A percentile compares a stretch with the other conserved stretches of the same genome.
Conservation (phyloP, 2,329 filamentous ascomycete species). For the Dothidotthia symphoricarpi region DNA sequence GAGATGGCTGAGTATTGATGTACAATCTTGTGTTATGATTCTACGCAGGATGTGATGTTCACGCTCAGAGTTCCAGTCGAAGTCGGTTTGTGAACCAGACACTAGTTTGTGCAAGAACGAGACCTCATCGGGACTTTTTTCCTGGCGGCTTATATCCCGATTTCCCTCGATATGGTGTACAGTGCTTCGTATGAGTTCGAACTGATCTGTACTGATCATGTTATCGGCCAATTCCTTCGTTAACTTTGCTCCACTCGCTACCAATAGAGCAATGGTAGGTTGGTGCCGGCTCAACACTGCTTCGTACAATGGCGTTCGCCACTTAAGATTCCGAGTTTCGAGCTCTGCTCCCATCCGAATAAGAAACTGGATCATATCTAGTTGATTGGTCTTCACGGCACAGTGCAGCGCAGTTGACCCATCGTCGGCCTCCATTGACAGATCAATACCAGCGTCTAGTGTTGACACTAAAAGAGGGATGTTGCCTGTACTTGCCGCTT, state of each 20-base stretch:
- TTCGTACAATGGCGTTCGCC: constrained; percentile 4
- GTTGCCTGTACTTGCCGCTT: constrained; percentile 7
- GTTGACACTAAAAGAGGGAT: background rate
- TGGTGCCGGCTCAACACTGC: background rate
- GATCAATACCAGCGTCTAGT: background rate
- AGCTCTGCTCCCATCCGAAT: constrained; percentile 2
- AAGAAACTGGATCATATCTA: background rate
- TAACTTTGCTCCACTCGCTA: no score
- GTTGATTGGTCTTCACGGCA: constrained; percentile 9
- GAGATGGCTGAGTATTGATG: no score
- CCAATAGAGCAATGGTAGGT: background rate
- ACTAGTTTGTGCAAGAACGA: no score
- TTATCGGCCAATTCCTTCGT: no score
- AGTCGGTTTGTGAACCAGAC: no score
- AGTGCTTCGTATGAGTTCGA: background rate
- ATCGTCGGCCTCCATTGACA: constrained; percentile 2
- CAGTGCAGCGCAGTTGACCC: constrained; percentile 12
- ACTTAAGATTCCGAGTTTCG: background rate
- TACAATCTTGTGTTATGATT: no score
- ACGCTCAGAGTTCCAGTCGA: no score
- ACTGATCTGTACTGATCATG: no score
- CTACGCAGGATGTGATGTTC: no score
- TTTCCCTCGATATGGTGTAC: background rate
- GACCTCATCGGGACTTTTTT: no score
- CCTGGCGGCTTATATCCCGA: background rate